These are phyloP conservation scores for Dipteronia sinensis DNA, from an alignment of 345 rosid genomes.

Conservation along the genomic window DNA sequence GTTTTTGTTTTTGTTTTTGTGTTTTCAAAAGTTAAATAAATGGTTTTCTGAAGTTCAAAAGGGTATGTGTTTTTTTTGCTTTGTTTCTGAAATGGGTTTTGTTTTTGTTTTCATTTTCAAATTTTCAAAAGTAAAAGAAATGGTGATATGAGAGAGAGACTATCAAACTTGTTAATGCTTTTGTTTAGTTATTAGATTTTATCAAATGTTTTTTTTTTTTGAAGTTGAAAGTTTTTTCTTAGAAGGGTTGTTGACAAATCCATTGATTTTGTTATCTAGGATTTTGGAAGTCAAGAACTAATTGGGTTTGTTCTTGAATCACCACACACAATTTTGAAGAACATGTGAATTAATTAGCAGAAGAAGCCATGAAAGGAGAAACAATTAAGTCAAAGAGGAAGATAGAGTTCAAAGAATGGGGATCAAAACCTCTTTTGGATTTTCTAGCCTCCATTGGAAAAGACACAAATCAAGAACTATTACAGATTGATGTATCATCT, in stretches of 20 bases:
- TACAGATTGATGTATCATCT: slow-evolving; percentile 42
- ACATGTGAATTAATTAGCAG: too few relatives aligned
- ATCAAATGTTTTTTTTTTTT: not conserved
- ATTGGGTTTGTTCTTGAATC: too few relatives aligned
- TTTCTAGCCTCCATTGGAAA: slow-evolving; percentile 49
- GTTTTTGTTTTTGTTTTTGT: too few relatives aligned
- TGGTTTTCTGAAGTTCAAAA: too few relatives aligned
- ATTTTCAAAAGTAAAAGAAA: not conserved
- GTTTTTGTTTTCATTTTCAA: not conserved
- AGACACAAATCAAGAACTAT: slow-evolving; percentile 34
- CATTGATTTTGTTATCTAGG: too few relatives aligned
- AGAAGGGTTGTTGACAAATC: not conserved
- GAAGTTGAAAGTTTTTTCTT: not conserved
- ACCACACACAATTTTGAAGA: too few relatives aligned
- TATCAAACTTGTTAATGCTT: not conserved
- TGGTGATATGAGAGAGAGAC: too few relatives aligned
- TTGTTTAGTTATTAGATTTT: not conserved
- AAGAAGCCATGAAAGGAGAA: not conserved
- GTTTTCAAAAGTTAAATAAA: too few relatives aligned
- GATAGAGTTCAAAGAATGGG: slow-evolving; percentile 51
- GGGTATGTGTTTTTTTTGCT: not conserved
- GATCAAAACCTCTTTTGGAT: slow-evolving; percentile 41
- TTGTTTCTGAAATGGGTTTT: not conserved
- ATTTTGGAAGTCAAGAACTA: too few relatives aligned
- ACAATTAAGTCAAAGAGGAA: slow-evolving; percentile 17